Base-by-base conservation (phyloP, 2,329 filamentous ascomycete genomes). In the Neopestalotiopsis sp. region DNA sequence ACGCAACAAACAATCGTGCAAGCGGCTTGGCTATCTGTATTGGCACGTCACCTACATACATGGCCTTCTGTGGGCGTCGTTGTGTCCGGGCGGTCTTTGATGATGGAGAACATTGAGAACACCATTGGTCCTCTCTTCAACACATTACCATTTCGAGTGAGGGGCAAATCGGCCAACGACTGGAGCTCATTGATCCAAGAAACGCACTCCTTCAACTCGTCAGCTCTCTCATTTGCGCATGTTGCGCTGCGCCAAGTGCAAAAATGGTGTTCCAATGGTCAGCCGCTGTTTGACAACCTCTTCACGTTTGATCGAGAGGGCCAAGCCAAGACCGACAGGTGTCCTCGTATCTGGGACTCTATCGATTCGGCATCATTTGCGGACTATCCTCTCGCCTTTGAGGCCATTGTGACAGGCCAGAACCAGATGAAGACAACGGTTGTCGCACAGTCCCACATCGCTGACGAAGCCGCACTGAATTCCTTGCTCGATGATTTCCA, bases 121-220 rank as follows among this genome's bases (percentile, higher is more conserved):
- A 88, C 93, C 0, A 87, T 96, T 57, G 95, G 95, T 0, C 95
- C 95, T 0, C 81, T 98, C 24, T 97, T 98, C 85, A 98, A 98
- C 76, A 97, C 94, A 0, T 83, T 98, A 1, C 94, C 95, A 0
- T 94, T 92, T 76, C 85, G 88, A 67, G 80, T 90, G 42, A 76
- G 81, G 5, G 72, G 87, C 14, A 70, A 80, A 6, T 71, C 78
- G 0, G 75, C 79, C 0, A 81, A 86, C 4, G 89, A 85, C 0
- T 94, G 92, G 89, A 77, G 81, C 0, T 84, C 87, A 0, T 78
- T 94, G 1, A 83, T 94, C 28, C 83, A 81, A 17, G 81, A 83
- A 65, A 93, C 92, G 70, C 94, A 97, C 74, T 81, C 88, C 0
- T 94, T 92, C 76, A 94, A 93, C 76, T 86, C 89, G 1, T 82